These are phyloP conservation scores for Papiliotrema nemorosa DNA, from an alignment of 1,284 basidiomycete genomes.

Conservation along the genomic window DNA sequence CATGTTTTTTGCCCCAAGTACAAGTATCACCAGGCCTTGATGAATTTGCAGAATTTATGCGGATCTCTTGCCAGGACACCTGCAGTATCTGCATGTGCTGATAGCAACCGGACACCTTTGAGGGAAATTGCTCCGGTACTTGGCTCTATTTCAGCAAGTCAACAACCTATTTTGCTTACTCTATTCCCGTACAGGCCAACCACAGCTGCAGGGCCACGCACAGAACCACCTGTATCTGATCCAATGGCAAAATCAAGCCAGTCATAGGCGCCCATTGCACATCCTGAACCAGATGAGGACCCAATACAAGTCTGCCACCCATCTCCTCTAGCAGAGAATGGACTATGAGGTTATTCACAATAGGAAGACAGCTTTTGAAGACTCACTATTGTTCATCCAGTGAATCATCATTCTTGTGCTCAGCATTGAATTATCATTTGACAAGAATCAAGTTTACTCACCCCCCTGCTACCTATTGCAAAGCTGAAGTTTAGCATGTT, in stretches of 20 bases:
- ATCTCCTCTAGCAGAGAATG: constrained; percentile 57
- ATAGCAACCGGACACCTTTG: constrained; percentile 50
- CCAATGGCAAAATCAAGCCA: constrained; percentile 53
- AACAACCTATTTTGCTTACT: constrained; percentile 5
- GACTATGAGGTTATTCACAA: constrained; percentile 33
- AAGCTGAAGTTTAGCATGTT: background rate
- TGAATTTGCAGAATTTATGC: constrained; percentile 14
- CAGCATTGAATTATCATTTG: background rate
- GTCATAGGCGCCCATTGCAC: constrained; percentile 48
- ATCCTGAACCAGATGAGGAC: constrained; percentile 50
- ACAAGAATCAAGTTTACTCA: background rate
- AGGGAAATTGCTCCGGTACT: constrained; percentile 42
- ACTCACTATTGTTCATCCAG: constrained; percentile 50
- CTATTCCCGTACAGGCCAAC: constrained; percentile 48
- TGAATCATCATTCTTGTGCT: constrained; percentile 50
- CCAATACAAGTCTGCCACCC: constrained; percentile 52
- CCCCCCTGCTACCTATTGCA: background rate
- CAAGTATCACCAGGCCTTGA: background rate
- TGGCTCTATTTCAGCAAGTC: background rate
- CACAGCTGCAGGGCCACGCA: constrained; percentile 49
- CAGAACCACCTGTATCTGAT: constrained; percentile 48
- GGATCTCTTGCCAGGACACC: constrained; percentile 33
- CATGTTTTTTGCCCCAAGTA: too few relatives aligned
- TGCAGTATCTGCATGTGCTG: constrained; percentile 31
- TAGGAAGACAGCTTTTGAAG: background rate